phyloP scores from a whole-genome alignment of 1,139 yeast species.

The Taiozyma onychis region DNA sequence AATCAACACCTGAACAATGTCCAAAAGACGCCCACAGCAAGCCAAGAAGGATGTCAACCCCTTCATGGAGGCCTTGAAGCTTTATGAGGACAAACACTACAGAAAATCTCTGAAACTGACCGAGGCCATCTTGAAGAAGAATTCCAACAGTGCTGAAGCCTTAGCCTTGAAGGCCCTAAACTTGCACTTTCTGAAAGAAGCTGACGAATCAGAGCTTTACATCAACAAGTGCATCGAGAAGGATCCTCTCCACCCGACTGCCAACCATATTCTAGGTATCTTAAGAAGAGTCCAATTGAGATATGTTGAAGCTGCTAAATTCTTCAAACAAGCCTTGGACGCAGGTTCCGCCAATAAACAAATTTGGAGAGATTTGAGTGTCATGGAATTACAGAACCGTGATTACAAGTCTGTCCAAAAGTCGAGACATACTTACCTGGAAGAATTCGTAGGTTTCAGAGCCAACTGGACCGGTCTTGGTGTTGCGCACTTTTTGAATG shows the following conservation, averaged over 20 bases:
- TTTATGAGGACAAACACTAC: conserved; percentile 82
- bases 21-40: conserved; percentile 16
- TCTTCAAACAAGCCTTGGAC: conserved; percentile 72
- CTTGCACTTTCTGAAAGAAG: conserved; percentile 47
- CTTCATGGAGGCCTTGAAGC: conserved; percentile 76
- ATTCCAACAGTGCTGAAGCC: conserved; percentile 73
- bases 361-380: conserved; percentile 75
- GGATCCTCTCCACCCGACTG: conserved; percentile 54
- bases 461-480: conserved; percentile 89
- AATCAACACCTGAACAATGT: conserved; percentile 1
- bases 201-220: conserved; percentile 59
- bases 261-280: conserved; percentile 83
- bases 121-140: conserved; percentile 73
- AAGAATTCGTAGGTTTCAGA: conserved; percentile 75
- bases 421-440: conserved; percentile 66
- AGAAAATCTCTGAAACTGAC: conserved; percentile 76
- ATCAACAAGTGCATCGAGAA: conserved; percentile 45
- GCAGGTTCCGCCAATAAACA: conserved; percentile 77
- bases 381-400: conserved; percentile 74
- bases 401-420: conserved; percentile 59
- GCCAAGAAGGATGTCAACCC: conserved; percentile 28
- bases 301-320: conserved; percentile 73
- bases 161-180: conserved; percentile 81
- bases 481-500: conserved; percentile 73
- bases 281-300: conserved; percentile 67